These are phyloP conservation scores for Geum urbanum DNA, from an alignment of 306 rosid genomes.

Conservation along the genomic window DNA sequence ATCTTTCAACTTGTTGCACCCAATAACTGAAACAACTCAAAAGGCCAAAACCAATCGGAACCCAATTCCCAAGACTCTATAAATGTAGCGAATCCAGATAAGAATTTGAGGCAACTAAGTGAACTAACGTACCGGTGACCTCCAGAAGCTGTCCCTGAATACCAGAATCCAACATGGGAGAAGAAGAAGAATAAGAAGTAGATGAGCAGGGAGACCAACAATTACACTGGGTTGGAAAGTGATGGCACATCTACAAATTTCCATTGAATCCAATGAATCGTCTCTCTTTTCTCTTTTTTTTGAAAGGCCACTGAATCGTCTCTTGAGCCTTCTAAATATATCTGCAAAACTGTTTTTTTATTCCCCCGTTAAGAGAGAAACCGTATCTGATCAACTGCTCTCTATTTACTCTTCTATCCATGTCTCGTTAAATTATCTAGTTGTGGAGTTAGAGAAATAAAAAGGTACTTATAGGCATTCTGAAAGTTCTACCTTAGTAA, in stretches of 20 bases:
- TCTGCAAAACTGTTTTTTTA: no score
- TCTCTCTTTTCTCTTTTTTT: no score
- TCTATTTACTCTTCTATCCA: no score
- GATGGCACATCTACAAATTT: not conserved
- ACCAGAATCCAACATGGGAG: slow-evolving; percentile 50
- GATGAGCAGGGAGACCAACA: not conserved
- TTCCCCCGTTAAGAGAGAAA: no score
- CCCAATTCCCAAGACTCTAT: not conserved
- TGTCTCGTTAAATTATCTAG: no score
- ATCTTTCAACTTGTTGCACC: slow-evolving; percentile 73
- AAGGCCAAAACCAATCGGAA: not conserved
- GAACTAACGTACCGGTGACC: slow-evolving; percentile 51
- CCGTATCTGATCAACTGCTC: no score
- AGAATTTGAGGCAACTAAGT: not conserved
- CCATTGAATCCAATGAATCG: no score
- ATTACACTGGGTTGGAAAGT: not conserved
- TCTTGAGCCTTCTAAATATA: no score
- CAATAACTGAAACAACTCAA: slow-evolving; percentile 43
- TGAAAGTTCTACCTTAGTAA: no score
- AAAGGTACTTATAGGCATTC: no score
- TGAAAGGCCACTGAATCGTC: no score
- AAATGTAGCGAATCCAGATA: not conserved
- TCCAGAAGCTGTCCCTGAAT: slow-evolving; percentile 74
- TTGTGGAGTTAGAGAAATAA: no score
- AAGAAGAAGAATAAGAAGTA: not conserved